phyloP scores from a whole-genome alignment of 2,329 filamentous ascomycete genomes.

The Aureobasidium sp. region DNA sequence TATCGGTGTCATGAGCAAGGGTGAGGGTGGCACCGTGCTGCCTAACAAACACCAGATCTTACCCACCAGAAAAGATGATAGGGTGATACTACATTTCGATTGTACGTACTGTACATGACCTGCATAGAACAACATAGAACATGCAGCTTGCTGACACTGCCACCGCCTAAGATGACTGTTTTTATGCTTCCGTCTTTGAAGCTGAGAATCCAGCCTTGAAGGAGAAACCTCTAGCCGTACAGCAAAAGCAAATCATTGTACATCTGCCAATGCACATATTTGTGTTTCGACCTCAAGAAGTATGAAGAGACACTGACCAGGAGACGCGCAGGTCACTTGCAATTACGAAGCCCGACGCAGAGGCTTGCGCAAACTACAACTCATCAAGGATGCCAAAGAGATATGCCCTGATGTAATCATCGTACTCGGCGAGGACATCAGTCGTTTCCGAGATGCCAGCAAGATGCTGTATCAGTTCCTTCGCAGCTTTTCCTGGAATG shows the following conservation, averaged over 20 bases:
- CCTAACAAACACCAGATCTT: not conserved
- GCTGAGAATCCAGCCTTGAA: slow-evolving; percentile 68
- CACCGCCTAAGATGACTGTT: slow-evolving; percentile 61
- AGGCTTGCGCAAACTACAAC: slow-evolving; percentile 71
- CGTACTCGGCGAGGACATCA: slow-evolving; percentile 78
- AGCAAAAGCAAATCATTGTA: slow-evolving; percentile 79
- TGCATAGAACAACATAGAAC: slow-evolving; percentile 9
- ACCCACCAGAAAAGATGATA: slow-evolving; percentile 48
- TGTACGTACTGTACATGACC: slow-evolving; percentile 40
- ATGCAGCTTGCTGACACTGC: not conserved
- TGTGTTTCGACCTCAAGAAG: not conserved
- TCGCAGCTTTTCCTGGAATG: slow-evolving; percentile 67
- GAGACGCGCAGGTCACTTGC: slow-evolving; percentile 57
- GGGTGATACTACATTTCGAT: slow-evolving; percentile 69
- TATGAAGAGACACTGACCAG: not conserved
- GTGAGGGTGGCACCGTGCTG: not conserved
- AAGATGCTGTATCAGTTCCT: slow-evolving; percentile 73
- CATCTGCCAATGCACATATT: not conserved
- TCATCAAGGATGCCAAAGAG: slow-evolving; percentile 72
- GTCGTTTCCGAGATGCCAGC: slow-evolving; percentile 76
- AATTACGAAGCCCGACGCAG: slow-evolving; percentile 82
- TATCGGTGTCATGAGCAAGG: not conserved
- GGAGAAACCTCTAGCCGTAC: slow-evolving; percentile 68
- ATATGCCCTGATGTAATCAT: slow-evolving; percentile 79
- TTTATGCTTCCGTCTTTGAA: slow-evolving; percentile 89